Conservation (phyloP, 202 grass and related monocot species). For the Bolboschoenoplectus hybrid region DNA sequence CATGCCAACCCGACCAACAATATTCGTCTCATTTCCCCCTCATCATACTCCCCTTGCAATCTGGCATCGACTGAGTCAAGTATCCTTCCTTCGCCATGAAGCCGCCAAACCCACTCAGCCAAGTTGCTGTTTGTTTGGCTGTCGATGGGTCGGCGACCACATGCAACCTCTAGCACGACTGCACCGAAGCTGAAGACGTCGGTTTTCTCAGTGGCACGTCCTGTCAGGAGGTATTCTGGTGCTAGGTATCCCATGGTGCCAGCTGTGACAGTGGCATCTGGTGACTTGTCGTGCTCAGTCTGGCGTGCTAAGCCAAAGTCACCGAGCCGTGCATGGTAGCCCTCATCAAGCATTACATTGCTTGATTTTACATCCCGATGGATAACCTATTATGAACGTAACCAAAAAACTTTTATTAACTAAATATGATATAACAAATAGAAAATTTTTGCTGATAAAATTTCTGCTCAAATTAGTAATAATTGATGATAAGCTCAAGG, state of each 20-base stretch:
- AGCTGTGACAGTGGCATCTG: constrained; percentile 76
- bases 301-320: constrained; percentile 87
- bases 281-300: constrained; percentile 77
- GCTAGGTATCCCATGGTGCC: constrained; percentile 97
- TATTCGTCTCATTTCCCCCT: constrained; percentile 57
- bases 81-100: constrained; percentile 64
- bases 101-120: constrained; percentile 89
- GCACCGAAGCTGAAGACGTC: constrained; percentile 98
- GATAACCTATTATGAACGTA: constrained; percentile 51
- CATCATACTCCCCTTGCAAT: constrained; percentile 63
- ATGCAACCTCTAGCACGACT: constrained; percentile 66
- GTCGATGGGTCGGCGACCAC: constrained; percentile 72
- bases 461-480: not conserved
- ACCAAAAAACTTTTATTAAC: not conserved
- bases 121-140: constrained; percentile 59
- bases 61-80: constrained; percentile 64
- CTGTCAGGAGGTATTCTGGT: constrained; percentile 86
- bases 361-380: constrained; percentile 99
- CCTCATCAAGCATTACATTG: constrained; percentile 95
- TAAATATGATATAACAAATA: constrained; percentile 16
- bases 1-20: constrained; percentile 77
- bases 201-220: constrained; percentile 74
- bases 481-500: not conserved
- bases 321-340: constrained; percentile 68
- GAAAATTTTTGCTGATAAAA: not conserved